Evolutionary conservation across 1,139 yeast genomes (phyloP).

Genomic region (Starmera stellimalicola): DNA sequence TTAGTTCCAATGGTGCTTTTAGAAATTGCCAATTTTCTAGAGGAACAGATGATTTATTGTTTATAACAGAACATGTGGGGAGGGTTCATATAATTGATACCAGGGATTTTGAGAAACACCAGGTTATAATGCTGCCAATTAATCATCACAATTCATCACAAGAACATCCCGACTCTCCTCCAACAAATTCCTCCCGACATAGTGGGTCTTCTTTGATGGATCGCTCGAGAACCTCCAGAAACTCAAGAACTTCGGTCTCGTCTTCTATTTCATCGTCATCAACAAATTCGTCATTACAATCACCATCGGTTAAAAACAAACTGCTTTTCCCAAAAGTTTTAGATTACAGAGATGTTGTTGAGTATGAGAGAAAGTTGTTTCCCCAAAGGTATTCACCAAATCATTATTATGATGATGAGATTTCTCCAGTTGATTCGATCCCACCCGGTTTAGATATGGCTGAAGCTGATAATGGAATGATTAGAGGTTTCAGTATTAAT

Average conservation of each 20-base stretch:
- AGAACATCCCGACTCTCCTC: too few relatives aligned
- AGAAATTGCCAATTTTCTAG: constrained; percentile 45
- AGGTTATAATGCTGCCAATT: constrained; percentile 54
- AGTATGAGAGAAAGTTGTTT: constrained; percentile 11
- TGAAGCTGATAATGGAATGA: constrained; percentile 6
- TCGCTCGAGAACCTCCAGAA: constrained; percentile 1
- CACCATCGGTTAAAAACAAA: constrained; percentile 2
- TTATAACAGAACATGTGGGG: constrained; percentile 78
- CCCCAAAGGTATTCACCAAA: not conserved
- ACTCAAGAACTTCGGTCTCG: too few relatives aligned
- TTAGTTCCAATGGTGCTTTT: constrained; percentile 40
- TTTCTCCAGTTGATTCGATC: constrained; percentile 1
- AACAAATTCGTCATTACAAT: too few relatives aligned
- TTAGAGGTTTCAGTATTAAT: constrained; percentile 14
- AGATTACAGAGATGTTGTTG: constrained; percentile 16
- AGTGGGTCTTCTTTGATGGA: not conserved
- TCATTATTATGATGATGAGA: not conserved
- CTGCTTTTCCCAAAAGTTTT: constrained; percentile 14
- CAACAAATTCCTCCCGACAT: too few relatives aligned
- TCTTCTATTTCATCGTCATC: too few relatives aligned
- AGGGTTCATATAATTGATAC: constrained; percentile 78
- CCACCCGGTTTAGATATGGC: not conserved
- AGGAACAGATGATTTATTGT: constrained; percentile 65
- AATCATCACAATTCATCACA: too few relatives aligned
- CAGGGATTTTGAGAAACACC: constrained; percentile 63